Conservation (phyloP, 768 basidiomycete genomes). For the Aureoboletus auriporus region DNA sequence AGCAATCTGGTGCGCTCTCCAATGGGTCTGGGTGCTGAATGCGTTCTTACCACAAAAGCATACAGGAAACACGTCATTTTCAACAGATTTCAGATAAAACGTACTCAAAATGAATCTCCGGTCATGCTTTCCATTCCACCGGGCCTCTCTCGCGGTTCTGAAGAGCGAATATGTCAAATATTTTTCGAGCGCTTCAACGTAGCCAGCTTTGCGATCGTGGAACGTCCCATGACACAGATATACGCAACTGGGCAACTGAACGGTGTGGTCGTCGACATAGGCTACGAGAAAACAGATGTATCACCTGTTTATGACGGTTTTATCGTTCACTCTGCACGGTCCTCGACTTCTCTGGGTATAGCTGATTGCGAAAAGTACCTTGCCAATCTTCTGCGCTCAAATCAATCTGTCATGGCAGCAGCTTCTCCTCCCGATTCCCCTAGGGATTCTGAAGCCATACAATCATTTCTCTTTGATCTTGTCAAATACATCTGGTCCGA, state of each 20-base stretch:
- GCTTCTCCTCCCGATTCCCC: slow-evolving; percentile 52
- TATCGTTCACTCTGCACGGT: slow-evolving; percentile 49
- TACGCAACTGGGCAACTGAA: slow-evolving; percentile 70
- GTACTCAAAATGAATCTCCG: slow-evolving; percentile 85
- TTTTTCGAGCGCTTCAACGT: slow-evolving; percentile 94
- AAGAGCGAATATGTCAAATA: slow-evolving; percentile 74
- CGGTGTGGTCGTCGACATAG: slow-evolving; percentile 82
- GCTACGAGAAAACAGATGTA: slow-evolving; percentile 70
- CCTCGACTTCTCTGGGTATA: slow-evolving; percentile 61
- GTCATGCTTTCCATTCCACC: slow-evolving; percentile 69
- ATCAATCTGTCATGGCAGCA: slow-evolving; percentile 57
- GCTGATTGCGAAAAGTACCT: slow-evolving; percentile 73
- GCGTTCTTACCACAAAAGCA: slow-evolving; percentile 4
- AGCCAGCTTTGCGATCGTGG: slow-evolving; percentile 74
- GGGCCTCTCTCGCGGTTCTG: slow-evolving; percentile 58
- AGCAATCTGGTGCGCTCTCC: slow-evolving; percentile 70
- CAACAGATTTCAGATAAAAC: slow-evolving; percentile 65
- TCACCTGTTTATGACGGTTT: slow-evolving; percentile 74
- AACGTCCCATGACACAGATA: slow-evolving; percentile 80
- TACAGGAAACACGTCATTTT: slow-evolving; percentile 84
- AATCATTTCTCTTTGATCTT: slow-evolving; percentile 56
- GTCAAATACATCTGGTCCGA: slow-evolving; percentile 59
- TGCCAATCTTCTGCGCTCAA: slow-evolving; percentile 65
- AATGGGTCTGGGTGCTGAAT: neutral
- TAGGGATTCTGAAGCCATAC: slow-evolving; percentile 43